Base-by-base conservation (phyloP, 2,329 filamentous ascomycete genomes). In the Neodidymelliopsis sp. region DNA sequence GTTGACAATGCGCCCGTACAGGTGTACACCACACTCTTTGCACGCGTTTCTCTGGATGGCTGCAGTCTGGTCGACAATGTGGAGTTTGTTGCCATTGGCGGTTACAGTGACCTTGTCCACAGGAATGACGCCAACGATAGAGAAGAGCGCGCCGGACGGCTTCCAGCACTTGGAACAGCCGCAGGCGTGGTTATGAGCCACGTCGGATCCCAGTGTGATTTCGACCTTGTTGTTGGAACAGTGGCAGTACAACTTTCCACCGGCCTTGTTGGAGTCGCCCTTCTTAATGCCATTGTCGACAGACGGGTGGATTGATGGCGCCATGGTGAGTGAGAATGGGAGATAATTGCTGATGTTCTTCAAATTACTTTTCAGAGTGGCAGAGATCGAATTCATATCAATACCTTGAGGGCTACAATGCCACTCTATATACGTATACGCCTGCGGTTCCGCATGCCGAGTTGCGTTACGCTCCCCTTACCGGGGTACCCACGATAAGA, bases 81-180 rank as follows among this genome's bases (percentile, higher is more conserved):
- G 24, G 2, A 88, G 77, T 72, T 88, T 88, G 51, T 78, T 57
- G 12, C 38, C 75, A 72, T 86, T 82, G 60, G 83, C 79, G 0
- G 82, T 82, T 13, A 88, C 81, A 15, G 65, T 62, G 36, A 88
- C 53, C 40, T 82, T 76, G 40, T 81, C 79, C 6, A 71, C 67
- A 5, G 86, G 80, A 2, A 88, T 72, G 42, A 88, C 85, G 49
- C 74, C 85, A 36, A 89, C 78, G 58, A 88, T 63, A 52, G 82
- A 82, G 77, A 89, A 88, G 53, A 88, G 79, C 0, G 84, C 78
- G 22, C 83, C 83, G 2, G 71, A 49, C 4, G 86, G 86, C 71
- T 88, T 89, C 84, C 84, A 89, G 80, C 86, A 88, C 70, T 88
- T 86, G 44, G 84, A 87, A 74, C 86, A 88, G 54, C 85, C 85